phyloP scores from a whole-genome alignment of 441 rosid genomes.

The Syzygium malaccense region DNA sequence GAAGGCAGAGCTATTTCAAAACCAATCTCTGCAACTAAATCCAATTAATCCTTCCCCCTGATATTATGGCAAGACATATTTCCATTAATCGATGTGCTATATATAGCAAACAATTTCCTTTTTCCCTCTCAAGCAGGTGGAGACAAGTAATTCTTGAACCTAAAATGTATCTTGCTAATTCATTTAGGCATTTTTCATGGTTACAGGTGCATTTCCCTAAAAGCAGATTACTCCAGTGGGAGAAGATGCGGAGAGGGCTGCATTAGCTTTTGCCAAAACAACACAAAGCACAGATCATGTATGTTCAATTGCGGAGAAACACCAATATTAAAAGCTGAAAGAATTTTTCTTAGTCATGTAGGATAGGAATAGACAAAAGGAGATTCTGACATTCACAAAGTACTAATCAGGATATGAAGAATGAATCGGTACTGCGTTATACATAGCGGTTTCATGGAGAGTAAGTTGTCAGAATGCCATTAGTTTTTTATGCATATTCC shows the following conservation, averaged over 20 bases:
- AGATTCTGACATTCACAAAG: neutral
- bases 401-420: neutral
- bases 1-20: neutral
- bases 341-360: neutral
- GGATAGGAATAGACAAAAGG: neutral
- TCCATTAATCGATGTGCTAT: neutral
- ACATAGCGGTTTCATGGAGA: neutral
- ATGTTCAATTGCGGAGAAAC: neutral
- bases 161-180: neutral
- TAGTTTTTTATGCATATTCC: neutral
- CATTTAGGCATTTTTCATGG: neutral
- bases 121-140: neutral
- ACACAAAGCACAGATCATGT: neutral
- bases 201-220: neutral
- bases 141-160: neutral
- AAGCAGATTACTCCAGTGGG: neutral
- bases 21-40: neutral
- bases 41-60: neutral
- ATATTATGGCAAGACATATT: neutral
- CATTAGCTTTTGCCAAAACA: neutral
- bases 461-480: neutral
- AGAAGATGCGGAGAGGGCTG: neutral
- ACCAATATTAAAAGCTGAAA: neutral
- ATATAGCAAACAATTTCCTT: neutral
- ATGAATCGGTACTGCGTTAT: neutral